Conservation (phyloP, 1,284 basidiomycete genomes). For the Meripilus lineatus region DNA sequence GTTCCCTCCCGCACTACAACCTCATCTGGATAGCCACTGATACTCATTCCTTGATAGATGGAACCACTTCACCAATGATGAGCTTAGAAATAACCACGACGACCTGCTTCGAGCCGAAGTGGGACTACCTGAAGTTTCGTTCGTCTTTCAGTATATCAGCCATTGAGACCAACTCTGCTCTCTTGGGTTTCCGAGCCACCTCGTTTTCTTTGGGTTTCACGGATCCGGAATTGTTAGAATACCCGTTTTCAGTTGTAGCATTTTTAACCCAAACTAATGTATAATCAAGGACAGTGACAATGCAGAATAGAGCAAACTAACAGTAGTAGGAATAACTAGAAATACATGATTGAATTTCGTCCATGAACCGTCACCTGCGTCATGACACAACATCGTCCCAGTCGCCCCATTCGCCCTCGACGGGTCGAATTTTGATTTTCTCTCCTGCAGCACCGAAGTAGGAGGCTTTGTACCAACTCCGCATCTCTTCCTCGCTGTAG, state of each 20-base stretch:
- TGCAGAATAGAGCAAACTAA: neutral
- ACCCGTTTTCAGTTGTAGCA: conserved; percentile 2
- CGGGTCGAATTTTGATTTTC: conserved; percentile 62
- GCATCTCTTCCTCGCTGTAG: conserved; percentile 71
- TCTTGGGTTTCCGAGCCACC: neutral
- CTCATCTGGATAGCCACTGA: no score
- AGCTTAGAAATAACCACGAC: conserved; percentile 91
- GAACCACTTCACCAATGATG: conserved; percentile 93
- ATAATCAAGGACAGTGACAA: no score
- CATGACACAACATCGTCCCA: conserved; percentile 62
- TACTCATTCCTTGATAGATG: conserved; percentile 52
- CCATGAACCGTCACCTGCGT: no score
- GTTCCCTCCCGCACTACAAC: no score
- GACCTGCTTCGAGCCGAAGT: conserved; percentile 92
- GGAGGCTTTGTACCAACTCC: conserved; percentile 65
- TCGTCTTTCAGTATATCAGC: conserved; percentile 90
- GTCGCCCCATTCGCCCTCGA: conserved; percentile 62
- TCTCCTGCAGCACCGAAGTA: conserved; percentile 75
- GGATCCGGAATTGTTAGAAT: no score
- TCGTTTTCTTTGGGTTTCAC: neutral
- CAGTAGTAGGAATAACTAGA: neutral
- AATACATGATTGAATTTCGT: neutral
- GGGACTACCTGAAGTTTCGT: conserved; percentile 81
- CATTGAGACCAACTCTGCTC: conserved; percentile 35
- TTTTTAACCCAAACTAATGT: conserved; percentile 7